Conservation (phyloP, 495 filamentous ascomycete species). For the Chaetomium tenue region DNA sequence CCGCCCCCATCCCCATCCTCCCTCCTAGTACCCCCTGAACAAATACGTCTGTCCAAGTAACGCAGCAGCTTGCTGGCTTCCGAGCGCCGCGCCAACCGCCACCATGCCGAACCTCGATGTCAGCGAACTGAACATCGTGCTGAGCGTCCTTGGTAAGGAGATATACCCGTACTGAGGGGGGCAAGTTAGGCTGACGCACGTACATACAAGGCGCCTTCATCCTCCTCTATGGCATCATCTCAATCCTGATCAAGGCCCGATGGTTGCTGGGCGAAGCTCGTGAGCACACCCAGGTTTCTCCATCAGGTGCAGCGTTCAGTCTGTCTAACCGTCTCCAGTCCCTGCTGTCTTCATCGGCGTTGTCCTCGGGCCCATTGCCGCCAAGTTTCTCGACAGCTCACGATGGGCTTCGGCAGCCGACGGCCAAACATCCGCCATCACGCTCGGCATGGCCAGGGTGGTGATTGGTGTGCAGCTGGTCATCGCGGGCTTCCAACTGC, state of each 20-base stretch:
- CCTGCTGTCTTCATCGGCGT: conserved; percentile 52
- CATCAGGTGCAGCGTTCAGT: neutral
- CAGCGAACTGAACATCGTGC: conserved; percentile 51
- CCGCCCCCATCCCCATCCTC: neutral
- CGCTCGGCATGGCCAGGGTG: conserved; percentile 50
- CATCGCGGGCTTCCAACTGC: conserved; percentile 81
- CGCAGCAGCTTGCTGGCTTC: neutral
- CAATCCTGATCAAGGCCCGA: conserved; percentile 51
- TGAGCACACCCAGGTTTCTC: conserved; percentile 29
- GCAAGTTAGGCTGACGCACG: neutral
- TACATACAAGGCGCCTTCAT: conserved; percentile 34
- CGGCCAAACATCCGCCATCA: conserved; percentile 46
- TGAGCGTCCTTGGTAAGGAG: conserved; percentile 38
- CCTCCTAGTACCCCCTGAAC: neutral
- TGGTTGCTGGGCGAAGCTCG: conserved; percentile 61
- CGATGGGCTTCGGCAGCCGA: conserved; percentile 43
- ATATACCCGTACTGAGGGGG: neutral
- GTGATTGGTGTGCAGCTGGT: conserved; percentile 62
- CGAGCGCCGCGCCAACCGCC: neutral
- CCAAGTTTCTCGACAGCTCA: conserved; percentile 48
- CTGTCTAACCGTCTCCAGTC: conserved; percentile 37
- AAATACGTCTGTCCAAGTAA: neutral
- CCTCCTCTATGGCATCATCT: conserved; percentile 49
- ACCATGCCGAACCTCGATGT: conserved; percentile 52
- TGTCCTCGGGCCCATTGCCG: conserved; percentile 48